These are phyloP conservation scores for Mucor lusitanicus DNA, from an alignment of 371 early-diverging fungal genomes.

Conservation along the genomic window DNA sequence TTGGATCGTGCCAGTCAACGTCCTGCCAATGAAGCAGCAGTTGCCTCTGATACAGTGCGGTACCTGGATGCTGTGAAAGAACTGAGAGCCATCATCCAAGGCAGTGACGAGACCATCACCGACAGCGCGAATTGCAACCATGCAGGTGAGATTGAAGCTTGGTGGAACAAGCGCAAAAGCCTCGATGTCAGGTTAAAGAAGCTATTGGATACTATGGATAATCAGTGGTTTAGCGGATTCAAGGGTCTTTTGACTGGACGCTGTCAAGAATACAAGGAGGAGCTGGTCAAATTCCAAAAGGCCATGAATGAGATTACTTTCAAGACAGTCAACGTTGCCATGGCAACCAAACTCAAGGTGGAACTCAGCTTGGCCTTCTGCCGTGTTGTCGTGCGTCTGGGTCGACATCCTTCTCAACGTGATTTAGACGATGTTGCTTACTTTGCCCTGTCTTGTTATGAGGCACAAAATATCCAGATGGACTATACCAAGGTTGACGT, in stretches of 20 bases:
- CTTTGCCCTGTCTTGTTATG: slow-evolving; percentile 68
- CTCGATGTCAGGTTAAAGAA: slow-evolving; percentile 69
- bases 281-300: slow-evolving; percentile 28
- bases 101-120: slow-evolving; percentile 57
- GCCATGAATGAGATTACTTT: slow-evolving; percentile 13
- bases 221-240: slow-evolving; percentile 84
- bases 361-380: slow-evolving; percentile 60
- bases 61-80: slow-evolving; percentile 46
- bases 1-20: slow-evolving; percentile 57
- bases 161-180: slow-evolving; percentile 77
- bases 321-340: neutral
- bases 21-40: slow-evolving; percentile 12
- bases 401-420: slow-evolving; percentile 40
- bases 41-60: neutral
- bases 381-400: slow-evolving; percentile 58
- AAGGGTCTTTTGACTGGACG: slow-evolving; percentile 39
- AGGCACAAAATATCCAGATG: slow-evolving; percentile 41
- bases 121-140: slow-evolving; percentile 38
- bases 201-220: slow-evolving; percentile 66
- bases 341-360: slow-evolving; percentile 14
- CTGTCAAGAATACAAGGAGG: slow-evolving; percentile 17
- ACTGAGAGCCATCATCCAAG: slow-evolving; percentile 58
- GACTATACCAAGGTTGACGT: slow-evolving; percentile 57
- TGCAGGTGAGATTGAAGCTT: slow-evolving; percentile 63
- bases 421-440: slow-evolving; percentile 74